phyloP scores from a whole-genome alignment of 106 monocot species.

The Dioscorea alata region DNA sequence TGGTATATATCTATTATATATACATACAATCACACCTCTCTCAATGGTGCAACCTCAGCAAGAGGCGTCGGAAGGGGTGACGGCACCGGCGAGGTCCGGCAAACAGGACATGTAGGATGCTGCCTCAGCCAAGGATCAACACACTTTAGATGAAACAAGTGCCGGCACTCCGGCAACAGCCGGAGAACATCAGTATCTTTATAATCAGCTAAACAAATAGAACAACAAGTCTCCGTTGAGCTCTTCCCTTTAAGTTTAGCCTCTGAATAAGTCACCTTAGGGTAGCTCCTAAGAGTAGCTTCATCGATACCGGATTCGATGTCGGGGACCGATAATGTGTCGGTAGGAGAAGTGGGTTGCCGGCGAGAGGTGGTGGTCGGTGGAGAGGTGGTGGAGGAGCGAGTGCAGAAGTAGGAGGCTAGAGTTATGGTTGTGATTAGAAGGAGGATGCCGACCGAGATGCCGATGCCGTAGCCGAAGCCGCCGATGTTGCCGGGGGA shows the following conservation, averaged over 20 bases:
- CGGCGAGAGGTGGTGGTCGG: neutral
- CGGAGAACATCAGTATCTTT: conserved; percentile 43
- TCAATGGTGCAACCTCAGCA: conserved; percentile 41
- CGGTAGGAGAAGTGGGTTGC: neutral
- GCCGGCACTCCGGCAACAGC: conserved; percentile 52
- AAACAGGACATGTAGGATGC: conserved; percentile 61
- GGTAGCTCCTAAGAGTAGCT: conserved; percentile 30
- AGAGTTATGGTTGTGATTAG: conserved; percentile 47
- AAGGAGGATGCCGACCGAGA: conserved; percentile 50
- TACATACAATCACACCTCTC: neutral
- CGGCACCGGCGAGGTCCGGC: conserved; percentile 57
- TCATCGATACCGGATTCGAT: conserved; percentile 38
- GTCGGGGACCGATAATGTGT: neutral
- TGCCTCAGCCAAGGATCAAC: conserved; percentile 56
- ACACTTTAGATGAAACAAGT: conserved; percentile 55
- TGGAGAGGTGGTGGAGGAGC: neutral
- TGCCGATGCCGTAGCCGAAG: conserved; percentile 61
- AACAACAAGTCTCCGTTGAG: conserved; percentile 31
- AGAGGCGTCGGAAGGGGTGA: conserved; percentile 56
- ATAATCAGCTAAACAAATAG: conserved; percentile 61
- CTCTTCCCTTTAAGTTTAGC: neutral
- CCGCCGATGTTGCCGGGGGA: conserved; percentile 23
- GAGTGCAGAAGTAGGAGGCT: conserved; percentile 55
- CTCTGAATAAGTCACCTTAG: conserved; percentile 31
- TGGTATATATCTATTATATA: neutral